Conservation (phyloP, 75 land plant genomes). For the Adiantum capillusveneris region DNA sequence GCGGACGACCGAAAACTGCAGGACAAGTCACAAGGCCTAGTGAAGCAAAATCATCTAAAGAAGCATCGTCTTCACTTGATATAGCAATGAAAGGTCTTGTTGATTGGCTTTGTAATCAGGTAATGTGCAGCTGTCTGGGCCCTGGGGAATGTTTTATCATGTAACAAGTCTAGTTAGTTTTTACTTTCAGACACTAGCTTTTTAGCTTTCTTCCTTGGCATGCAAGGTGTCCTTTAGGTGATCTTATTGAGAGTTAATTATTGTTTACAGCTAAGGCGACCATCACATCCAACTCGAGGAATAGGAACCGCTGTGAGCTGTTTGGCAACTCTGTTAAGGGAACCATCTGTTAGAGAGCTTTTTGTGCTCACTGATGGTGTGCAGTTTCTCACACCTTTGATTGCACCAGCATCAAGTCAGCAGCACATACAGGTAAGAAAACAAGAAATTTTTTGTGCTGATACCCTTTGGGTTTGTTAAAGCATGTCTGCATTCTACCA, state of each 20-base stretch:
- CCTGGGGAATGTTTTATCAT: too few species aligned
- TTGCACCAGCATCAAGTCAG: conserved; percentile 92
- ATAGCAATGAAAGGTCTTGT: conserved; percentile 64
- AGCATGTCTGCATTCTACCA: too few species aligned
- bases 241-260: not conserved
- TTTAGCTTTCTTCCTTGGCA: too few species aligned
- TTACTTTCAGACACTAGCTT: too few species aligned
- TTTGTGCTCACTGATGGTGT: conserved; percentile 87
- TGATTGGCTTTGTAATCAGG: conserved; percentile 78
- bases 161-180: too few species aligned
- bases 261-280: conserved; percentile 61
- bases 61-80: conserved; percentile 37
- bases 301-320: conserved; percentile 65
- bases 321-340: conserved; percentile 70
- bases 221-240: too few species aligned
- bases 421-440: conserved; percentile 81
- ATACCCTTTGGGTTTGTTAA: too few species aligned
- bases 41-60: conserved; percentile 48
- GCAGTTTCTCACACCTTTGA: conserved; percentile 73
- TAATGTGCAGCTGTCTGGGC: too few species aligned
- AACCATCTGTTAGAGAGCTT: conserved; percentile 56
- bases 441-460: too few species aligned
- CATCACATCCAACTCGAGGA: conserved; percentile 82
- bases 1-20: conserved; percentile 45
- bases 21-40: conserved; percentile 26